Conservation (phyloP, 2,329 filamentous ascomycete genomes). For the Cladosporium sp. region DNA sequence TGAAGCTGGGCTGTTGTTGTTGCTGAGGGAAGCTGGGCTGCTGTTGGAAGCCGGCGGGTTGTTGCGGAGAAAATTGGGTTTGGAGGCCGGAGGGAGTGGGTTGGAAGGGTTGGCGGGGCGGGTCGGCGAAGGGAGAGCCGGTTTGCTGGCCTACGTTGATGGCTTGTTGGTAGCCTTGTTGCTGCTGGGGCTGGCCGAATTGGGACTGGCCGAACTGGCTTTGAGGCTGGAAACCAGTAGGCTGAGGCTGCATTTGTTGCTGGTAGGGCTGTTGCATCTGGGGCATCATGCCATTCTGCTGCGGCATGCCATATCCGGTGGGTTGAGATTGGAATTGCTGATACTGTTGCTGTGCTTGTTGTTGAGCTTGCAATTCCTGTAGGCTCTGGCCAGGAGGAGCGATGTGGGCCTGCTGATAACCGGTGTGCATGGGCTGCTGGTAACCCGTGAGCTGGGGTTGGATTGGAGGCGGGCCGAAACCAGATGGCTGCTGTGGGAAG, state of each 20-base stretch:
- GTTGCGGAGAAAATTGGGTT: slow-evolving; percentile 39
- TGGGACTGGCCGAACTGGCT: slow-evolving; percentile 28
- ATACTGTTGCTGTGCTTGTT: slow-evolving; percentile 32
- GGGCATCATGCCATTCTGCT: slow-evolving; percentile 30
- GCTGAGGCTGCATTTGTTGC: slow-evolving; percentile 46
- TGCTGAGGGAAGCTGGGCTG: slow-evolving; percentile 40
- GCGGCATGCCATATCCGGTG: slow-evolving; percentile 29
- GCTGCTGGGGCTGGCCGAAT: slow-evolving; percentile 45
- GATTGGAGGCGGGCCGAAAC: slow-evolving; percentile 66
- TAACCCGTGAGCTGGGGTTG: slow-evolving; percentile 81
- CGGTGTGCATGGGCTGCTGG: slow-evolving; percentile 19
- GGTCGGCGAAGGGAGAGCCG: slow-evolving; percentile 52
- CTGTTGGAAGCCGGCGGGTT: slow-evolving; percentile 47
- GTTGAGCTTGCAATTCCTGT: slow-evolving; percentile 55
- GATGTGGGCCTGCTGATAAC: slow-evolving; percentile 42
- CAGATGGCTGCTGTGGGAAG: slow-evolving; percentile 56
- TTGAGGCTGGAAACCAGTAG: slow-evolving; percentile 40
- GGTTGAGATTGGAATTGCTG: slow-evolving; percentile 23
- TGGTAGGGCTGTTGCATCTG: slow-evolving; percentile 35
- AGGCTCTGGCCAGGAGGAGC: slow-evolving; percentile 73
- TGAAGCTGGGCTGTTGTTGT: slow-evolving; percentile 45
- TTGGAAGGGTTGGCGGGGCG: slow-evolving; percentile 42
- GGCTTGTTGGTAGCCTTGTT: slow-evolving; percentile 46
- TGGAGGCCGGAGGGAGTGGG: slow-evolving; percentile 34
- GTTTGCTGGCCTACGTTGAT: slow-evolving; percentile 44